Conservation (phyloP, 192 early-diverging fungal species). For the Backusella morwellensis region DNA sequence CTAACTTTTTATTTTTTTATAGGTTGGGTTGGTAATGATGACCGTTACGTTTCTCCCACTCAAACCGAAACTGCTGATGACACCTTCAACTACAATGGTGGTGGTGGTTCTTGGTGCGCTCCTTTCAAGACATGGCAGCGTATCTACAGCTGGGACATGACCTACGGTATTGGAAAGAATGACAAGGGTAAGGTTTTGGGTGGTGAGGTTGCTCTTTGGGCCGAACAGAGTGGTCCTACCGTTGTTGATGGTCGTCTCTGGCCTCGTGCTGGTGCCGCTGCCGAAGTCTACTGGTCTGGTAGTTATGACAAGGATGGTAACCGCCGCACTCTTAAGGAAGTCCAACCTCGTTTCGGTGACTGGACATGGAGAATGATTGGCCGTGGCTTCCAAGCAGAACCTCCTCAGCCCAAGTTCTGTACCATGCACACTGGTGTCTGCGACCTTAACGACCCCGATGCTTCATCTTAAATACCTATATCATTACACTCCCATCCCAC, state of each 20-base stretch:
- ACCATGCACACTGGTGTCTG: conserved; percentile 43
- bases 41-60: conserved; percentile 45
- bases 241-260: conserved; percentile 64
- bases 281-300: conserved; percentile 72
- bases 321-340: conserved; percentile 34
- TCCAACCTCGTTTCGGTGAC: conserved; percentile 57
- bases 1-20: neutral
- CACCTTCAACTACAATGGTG: conserved; percentile 41
- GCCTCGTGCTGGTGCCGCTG: conserved; percentile 66
- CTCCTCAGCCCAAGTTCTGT: conserved; percentile 61
- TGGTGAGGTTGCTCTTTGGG: conserved; percentile 69
- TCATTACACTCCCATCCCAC: neutral
- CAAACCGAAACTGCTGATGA: conserved; percentile 25
- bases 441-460: conserved; percentile 7
- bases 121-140: conserved; percentile 77
- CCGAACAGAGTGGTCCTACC: conserved; percentile 60
- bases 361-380: conserved; percentile 65
- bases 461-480: neutral
- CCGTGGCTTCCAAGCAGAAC: conserved; percentile 60
- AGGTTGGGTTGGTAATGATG: conserved; percentile 63
- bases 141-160: conserved; percentile 65
- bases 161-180: conserved; percentile 47
- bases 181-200: conserved; percentile 63
- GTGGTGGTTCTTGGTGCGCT: conserved; percentile 66
- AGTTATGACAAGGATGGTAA: conserved; percentile 45